Evolutionary conservation across 2,329 filamentous ascomycete genomes (phyloP).

Genomic region (Beauveria australis): DNA sequence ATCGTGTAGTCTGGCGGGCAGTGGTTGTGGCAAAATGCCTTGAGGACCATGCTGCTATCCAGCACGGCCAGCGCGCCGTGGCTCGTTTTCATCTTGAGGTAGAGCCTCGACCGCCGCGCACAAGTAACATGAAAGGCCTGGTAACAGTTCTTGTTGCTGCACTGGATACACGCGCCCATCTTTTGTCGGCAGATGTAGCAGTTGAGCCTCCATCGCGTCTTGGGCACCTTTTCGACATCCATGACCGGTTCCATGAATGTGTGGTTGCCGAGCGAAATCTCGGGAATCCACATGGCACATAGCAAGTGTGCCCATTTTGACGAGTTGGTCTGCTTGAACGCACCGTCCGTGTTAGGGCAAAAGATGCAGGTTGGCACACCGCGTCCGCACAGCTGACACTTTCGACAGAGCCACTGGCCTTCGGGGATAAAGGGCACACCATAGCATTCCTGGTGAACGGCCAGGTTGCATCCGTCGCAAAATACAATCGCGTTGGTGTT

Average conservation of each 20-base stretch:
- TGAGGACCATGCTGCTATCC: conserved; percentile 72
- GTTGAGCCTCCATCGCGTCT: conserved; percentile 82
- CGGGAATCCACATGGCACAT: conserved; percentile 97
- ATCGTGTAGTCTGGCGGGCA: conserved; percentile 81
- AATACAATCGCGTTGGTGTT: conserved; percentile 99
- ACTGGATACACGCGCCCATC: conserved; percentile 98
- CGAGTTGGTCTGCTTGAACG: conserved; percentile 95
- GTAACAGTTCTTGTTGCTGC: conserved; percentile 94
- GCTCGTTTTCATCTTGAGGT: conserved; percentile 92
- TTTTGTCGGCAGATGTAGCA: conserved; percentile 97
- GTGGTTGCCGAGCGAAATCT: conserved; percentile 89
- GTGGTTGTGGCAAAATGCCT: conserved; percentile 94
- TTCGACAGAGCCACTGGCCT: conserved; percentile 95
- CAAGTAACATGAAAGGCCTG: conserved; percentile 97
- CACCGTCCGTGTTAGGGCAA: conserved; percentile 93
- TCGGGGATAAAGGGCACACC: conserved; percentile 98
- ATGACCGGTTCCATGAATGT: conserved; percentile 98
- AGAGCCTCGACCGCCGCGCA: conserved; percentile 77
- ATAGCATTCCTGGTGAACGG: conserved; percentile 98
- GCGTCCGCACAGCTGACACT: conserved; percentile 90
- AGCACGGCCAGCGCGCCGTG: conserved; percentile 71
- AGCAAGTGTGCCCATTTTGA: conserved; percentile 96
- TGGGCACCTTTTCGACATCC: conserved; percentile 95
- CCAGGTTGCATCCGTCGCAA: conserved; percentile 94
- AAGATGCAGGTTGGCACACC: conserved; percentile 95